Conservation (phyloP, 768 basidiomycete species). For the Chalciporus piperatus region DNA sequence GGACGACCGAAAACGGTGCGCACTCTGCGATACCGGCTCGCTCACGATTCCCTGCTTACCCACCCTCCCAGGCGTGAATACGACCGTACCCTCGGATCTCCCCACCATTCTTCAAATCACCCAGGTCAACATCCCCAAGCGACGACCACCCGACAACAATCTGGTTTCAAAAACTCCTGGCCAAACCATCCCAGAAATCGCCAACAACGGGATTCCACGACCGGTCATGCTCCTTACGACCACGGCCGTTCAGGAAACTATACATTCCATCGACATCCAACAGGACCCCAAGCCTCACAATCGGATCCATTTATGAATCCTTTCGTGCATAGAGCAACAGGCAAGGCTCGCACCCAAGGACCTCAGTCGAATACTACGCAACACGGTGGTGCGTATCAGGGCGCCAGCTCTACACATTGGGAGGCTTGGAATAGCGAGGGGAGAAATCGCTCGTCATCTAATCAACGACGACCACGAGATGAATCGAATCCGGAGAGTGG, state of each 20-base stretch:
- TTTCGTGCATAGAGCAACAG: constrained; percentile 29
- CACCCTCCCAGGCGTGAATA: constrained; percentile 29
- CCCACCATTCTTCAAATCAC: constrained; percentile 5
- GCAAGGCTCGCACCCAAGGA: constrained; percentile 2
- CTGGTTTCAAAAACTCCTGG: constrained; percentile 27
- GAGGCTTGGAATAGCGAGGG: constrained; percentile 1
- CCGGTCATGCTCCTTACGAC: constrained; percentile 9
- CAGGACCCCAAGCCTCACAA: constrained; percentile 1
- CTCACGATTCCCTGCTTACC: neutral
- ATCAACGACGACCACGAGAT: constrained; percentile 17
- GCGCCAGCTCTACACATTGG: constrained; percentile 2
- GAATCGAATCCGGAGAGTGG: constrained; percentile 25
- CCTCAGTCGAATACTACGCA: neutral
- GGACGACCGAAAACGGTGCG: constrained; percentile 45
- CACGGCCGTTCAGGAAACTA: constrained; percentile 1
- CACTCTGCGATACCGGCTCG: neutral
- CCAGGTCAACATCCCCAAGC: constrained; percentile 29
- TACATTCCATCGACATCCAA: constrained; percentile 1
- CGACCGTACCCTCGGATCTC: constrained; percentile 21
- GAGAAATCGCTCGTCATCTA: constrained; percentile 1
- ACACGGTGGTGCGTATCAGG: constrained; percentile 4
- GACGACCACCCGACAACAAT: constrained; percentile 26
- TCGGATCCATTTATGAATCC: constrained; percentile 25
- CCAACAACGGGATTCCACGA: constrained; percentile 11
- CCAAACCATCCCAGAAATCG: constrained; percentile 23